Conservation (phyloP, 106 monocot species). For the Dendrobium nobile region DNA sequence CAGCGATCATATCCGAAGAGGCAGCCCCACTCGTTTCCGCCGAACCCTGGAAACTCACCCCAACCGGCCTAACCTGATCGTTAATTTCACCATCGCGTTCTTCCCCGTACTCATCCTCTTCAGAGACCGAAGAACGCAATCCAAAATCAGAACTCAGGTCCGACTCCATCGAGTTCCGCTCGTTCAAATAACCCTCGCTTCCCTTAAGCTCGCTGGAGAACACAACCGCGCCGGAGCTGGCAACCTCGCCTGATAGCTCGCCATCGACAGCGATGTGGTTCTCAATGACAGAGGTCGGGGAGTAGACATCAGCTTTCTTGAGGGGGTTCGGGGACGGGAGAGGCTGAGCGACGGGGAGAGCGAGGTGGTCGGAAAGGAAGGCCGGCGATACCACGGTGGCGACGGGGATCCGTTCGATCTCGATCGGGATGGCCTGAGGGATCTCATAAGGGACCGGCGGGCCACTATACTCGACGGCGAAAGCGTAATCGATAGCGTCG, state of each 20-base stretch:
- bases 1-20: not conserved
- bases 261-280: conserved; percentile 24
- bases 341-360: conserved; percentile 48
- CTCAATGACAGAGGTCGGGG: conserved; percentile 54
- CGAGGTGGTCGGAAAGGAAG: conserved; percentile 8
- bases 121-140: conserved; percentile 15
- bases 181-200: not conserved
- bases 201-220: conserved; percentile 20
- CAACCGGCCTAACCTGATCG: not conserved
- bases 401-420: conserved; percentile 71
- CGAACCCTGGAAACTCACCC: conserved; percentile 25
- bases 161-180: conserved; percentile 17
- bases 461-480: conserved; percentile 83
- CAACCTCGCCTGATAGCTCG: conserved; percentile 25
- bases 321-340: conserved; percentile 20
- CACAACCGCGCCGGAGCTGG: conserved; percentile 19
- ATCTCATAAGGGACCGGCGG: conserved; percentile 67
- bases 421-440: conserved; percentile 77
- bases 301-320: not conserved
- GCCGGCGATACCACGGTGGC: conserved; percentile 46
- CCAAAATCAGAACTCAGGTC: conserved; percentile 18
- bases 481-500: conserved; percentile 47
- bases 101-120: conserved; percentile 15
- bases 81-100: not conserved
- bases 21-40: conserved; percentile 5